These are phyloP conservation scores for Rusavskia elegans DNA, from an alignment of 495 filamentous ascomycete genomes.

Conservation along the genomic window DNA sequence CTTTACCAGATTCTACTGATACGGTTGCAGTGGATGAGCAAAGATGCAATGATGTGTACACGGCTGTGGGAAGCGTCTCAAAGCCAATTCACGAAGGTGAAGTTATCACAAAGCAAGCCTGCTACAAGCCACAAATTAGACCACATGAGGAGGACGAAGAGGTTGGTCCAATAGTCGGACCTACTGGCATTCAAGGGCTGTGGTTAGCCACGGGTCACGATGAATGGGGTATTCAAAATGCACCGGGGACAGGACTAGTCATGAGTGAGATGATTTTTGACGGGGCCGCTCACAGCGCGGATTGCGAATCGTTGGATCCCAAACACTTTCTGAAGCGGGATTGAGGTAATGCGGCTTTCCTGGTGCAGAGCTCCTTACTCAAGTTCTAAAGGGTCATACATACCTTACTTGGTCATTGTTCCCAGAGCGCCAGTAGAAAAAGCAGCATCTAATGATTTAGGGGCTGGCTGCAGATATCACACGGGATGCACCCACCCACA, in stretches of 20 bases:
- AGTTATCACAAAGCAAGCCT: constrained; percentile 6
- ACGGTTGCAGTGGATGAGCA: constrained; percentile 2
- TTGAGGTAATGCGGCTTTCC: background rate
- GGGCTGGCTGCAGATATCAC: background rate
- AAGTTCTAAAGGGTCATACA: background rate
- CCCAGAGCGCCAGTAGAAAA: no score
- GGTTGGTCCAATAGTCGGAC: constrained; percentile 5
- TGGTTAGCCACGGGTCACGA: constrained; percentile 9
- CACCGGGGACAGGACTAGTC: constrained; percentile 2
- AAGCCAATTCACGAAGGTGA: background rate
- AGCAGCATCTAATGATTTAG: background rate
- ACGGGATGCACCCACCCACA: background rate
- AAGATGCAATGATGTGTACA: background rate
- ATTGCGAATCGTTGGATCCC: constrained; percentile 4
- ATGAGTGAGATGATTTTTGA: constrained; percentile 9
- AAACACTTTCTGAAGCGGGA: background rate
- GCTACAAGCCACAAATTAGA: constrained; percentile 8
- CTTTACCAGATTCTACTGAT: background rate
- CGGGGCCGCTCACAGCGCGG: constrained; percentile 2
- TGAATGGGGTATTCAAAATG: constrained; percentile 8
- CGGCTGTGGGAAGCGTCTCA: constrained; percentile 1
- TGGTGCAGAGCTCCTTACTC: background rate
- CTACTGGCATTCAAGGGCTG: constrained; percentile 1
- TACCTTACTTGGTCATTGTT: no score
- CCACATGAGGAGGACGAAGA: constrained; percentile 4